Base-by-base conservation (phyloP, 169 alveolate species). In the Plasmodium blacklocki region DNA sequence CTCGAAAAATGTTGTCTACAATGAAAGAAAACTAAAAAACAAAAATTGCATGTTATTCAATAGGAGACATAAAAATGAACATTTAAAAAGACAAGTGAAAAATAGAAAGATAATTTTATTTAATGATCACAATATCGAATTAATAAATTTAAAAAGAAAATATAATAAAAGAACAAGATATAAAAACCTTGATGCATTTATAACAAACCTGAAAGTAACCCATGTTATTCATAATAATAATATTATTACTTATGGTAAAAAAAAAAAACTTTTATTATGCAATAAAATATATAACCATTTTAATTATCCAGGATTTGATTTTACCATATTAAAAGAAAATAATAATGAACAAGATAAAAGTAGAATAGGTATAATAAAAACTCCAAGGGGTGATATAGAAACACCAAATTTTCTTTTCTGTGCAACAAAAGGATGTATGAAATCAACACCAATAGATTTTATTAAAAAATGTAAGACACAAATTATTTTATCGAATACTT, bases 391-490 rank as follows among this genome's bases (percentile, higher is more conserved):
- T 26, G 67, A 49, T 54, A 99, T 99, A 19, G 93, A 94, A 58
- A 98, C 99, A 8, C 99, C 99, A 2, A 97, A 98, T 4, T 98
- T 98, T 93, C 97, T 98, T 99, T 99, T 99, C 14, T 99, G 98
- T 43, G 99, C 99, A 11, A 99, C 99, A 11, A 97, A 98, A 88
- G 99, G 98, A 43, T 96, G 99, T 23, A 88, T 95, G 88, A 95
- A 95, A 73, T 95, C 94, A 6, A 58, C 94, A 11, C 88, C 78
- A 29, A 85, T 83, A 47, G 87, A 85, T 29, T 94, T 95, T 74
- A 93, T 95, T 94, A 94, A 64, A 70, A 54, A 76, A 64, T 76
- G 32, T 43, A 76, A 59, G 15, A 76, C 89, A 5, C 89, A 76
- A 64, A 19, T 76, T 29, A 76, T 98, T 72, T 92, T 99, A 64